A percentile compares a stretch with the other conserved stretches of the same genome.
phyloP scores from a whole-genome alignment of 805 yeast species.

The Suhomyces sp. region DNA sequence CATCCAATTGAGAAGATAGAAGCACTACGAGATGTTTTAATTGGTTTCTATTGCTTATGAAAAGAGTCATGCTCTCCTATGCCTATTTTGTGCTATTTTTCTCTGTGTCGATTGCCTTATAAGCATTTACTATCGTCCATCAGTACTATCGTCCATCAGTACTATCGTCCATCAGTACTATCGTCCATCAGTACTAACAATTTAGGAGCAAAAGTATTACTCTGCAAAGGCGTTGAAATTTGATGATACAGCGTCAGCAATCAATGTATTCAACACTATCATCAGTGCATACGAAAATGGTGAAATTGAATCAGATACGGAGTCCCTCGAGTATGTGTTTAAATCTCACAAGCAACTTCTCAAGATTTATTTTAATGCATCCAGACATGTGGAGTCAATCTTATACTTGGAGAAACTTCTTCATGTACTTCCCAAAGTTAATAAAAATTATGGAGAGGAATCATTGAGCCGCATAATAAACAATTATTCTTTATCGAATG shows the following conservation, averaged over 20 bases:
- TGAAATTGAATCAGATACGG: conserved; percentile 10
- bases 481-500: conserved; percentile 30
- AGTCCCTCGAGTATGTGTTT: conserved; percentile 33
- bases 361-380: conserved; percentile 29
- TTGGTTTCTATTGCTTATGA: too few relatives aligned
- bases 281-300: conserved; percentile 9
- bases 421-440: conserved; percentile 24
- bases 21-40: too few relatives aligned
- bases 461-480: conserved; percentile 36
- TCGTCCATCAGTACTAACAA: conserved; percentile 13
- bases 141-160: neutral
- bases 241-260: conserved; percentile 27
- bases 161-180: neutral
- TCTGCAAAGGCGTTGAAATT: conserved; percentile 40
- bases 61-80: too few relatives aligned
- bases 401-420: conserved; percentile 22
- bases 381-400: conserved; percentile 24
- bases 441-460: conserved; percentile 39
- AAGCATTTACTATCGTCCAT: neutral
- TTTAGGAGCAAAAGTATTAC: conserved; percentile 33
- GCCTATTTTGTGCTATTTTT: too few relatives aligned
- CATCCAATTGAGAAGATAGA: too few relatives aligned
- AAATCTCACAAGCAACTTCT: conserved; percentile 42
- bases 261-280: conserved; percentile 20
- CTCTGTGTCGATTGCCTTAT: too few relatives aligned